Percentiles rank a stretch among this genome's conserved stretches.
These are phyloP conservation scores for Yarrowia sp. DNA, from an alignment of 805 yeast species.

Conservation along the genomic window DNA sequence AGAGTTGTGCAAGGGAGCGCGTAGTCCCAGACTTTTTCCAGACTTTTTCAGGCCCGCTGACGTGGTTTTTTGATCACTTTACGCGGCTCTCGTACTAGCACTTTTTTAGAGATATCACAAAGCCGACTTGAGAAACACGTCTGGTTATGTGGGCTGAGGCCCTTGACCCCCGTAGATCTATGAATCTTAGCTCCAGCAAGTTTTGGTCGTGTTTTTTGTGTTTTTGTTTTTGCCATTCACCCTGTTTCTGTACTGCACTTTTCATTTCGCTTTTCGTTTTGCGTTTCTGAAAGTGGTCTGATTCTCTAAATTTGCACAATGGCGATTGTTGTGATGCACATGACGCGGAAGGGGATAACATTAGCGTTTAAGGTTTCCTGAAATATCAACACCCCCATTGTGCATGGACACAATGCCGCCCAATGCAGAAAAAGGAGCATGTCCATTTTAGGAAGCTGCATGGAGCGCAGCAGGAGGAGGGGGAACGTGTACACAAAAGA, in stretches of 20 bases:
- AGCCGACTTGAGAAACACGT: too few relatives aligned
- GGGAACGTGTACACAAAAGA: neutral
- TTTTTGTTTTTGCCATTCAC: neutral
- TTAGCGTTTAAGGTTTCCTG: neutral
- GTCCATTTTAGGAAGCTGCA: constrained; percentile 18
- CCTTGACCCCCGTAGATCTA: neutral
- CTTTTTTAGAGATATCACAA: too few relatives aligned
- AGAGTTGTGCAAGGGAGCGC: too few relatives aligned
- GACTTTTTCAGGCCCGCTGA: too few relatives aligned
- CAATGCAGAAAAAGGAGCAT: constrained; percentile 1
- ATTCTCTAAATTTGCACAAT: constrained; percentile 12
- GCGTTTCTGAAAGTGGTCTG: constrained; percentile 16
- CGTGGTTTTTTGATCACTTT: too few relatives aligned
- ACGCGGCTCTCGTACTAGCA: too few relatives aligned
- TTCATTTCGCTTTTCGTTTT: neutral
- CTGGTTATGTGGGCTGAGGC: neutral
- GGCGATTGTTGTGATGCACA: constrained; percentile 21
- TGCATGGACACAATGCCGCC: neutral
- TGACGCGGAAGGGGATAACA: neutral
- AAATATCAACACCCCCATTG: neutral
- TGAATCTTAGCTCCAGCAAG: neutral
- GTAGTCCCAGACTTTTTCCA: too few relatives aligned
- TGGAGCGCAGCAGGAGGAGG: constrained; percentile 3
- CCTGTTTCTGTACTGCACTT: neutral
- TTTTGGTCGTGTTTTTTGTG: too few relatives aligned